Conservation (phyloP, 768 basidiomycete species). For the Gelatoporia subvermispora region DNA sequence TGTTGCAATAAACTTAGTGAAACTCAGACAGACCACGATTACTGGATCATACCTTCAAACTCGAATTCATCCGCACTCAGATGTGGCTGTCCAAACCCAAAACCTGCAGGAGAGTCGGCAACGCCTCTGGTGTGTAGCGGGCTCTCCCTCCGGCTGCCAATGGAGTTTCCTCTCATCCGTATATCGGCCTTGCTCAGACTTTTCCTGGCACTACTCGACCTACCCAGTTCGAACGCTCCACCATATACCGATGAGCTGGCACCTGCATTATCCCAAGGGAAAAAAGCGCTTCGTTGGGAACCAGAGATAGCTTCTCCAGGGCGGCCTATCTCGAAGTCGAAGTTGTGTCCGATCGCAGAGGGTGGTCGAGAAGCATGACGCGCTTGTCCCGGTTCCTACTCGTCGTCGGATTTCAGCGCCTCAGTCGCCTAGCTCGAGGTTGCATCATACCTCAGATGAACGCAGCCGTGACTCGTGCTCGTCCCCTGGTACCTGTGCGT, state of each 20-base stretch:
- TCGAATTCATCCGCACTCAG: constrained; percentile 55
- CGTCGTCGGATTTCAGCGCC: not conserved
- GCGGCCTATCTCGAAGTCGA: constrained; percentile 35
- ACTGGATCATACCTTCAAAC: constrained; percentile 52
- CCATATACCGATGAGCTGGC: constrained; percentile 51
- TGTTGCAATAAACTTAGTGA: constrained; percentile 6
- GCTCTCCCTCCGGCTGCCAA: constrained; percentile 51
- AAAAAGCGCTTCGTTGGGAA: constrained; percentile 67
- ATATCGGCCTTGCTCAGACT: constrained; percentile 50
- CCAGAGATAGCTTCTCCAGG: constrained; percentile 32
- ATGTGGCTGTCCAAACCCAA: constrained; percentile 35
- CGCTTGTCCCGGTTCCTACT: constrained; percentile 81
- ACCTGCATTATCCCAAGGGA: constrained; percentile 82
- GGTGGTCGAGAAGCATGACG: constrained; percentile 61
- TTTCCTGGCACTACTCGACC: constrained; percentile 38
- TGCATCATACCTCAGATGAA: constrained; percentile 57
- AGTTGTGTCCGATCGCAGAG: constrained; percentile 44
- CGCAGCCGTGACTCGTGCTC: constrained; percentile 28
- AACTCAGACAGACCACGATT: not conserved
- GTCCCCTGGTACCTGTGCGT: not conserved
- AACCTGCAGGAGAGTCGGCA: constrained; percentile 46
- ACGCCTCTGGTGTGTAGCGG: constrained; percentile 41
- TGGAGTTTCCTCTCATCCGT: constrained; percentile 47
- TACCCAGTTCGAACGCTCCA: constrained; percentile 27
- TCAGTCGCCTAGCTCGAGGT: not conserved